phyloP scores from a whole-genome alignment of 2,329 filamentous ascomycete species.

The Aureobasidium sp. region DNA sequence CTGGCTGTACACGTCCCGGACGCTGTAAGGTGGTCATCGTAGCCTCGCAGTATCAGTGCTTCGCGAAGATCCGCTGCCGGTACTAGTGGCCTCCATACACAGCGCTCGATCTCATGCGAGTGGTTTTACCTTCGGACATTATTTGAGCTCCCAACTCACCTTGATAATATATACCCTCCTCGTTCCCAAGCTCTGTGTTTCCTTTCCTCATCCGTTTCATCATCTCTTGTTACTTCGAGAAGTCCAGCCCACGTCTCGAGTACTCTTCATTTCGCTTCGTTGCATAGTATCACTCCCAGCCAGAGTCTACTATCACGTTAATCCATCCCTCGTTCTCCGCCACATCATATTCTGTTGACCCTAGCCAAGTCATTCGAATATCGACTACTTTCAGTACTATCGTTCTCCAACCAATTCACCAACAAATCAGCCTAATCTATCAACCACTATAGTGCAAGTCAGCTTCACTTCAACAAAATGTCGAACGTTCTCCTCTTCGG shows the following conservation, averaged over 20 bases:
- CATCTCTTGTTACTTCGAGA: conserved; percentile 14
- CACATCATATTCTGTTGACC: not conserved
- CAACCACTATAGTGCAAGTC: not conserved
- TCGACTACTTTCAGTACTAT: conserved; percentile 14
- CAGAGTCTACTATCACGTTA: conserved; percentile 13
- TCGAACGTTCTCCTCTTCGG: conserved; percentile 57
- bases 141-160: conserved; percentile 13
- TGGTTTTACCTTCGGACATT: conserved; percentile 13
- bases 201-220: conserved; percentile 9
- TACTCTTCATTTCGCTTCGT: conserved; percentile 5
- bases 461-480: conserved; percentile 23
- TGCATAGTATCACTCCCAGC: conserved; percentile 15
- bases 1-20: conserved; percentile 34
- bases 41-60: conserved; percentile 28
- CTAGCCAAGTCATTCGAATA: conserved; percentile 12
- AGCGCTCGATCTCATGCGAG: conserved; percentile 30
- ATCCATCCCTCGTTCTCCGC: not conserved
- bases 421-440: conserved; percentile 14
- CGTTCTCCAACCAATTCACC: not conserved
- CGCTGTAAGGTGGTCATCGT: conserved; percentile 21
- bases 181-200: conserved; percentile 14
- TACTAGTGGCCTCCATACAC: conserved; percentile 22
- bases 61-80: conserved; percentile 30
- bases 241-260: conserved; percentile 18
- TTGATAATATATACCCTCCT: conserved; percentile 32